Conservation (phyloP, 805 yeast species). For the Schizosaccharomyces osmophilus region DNA sequence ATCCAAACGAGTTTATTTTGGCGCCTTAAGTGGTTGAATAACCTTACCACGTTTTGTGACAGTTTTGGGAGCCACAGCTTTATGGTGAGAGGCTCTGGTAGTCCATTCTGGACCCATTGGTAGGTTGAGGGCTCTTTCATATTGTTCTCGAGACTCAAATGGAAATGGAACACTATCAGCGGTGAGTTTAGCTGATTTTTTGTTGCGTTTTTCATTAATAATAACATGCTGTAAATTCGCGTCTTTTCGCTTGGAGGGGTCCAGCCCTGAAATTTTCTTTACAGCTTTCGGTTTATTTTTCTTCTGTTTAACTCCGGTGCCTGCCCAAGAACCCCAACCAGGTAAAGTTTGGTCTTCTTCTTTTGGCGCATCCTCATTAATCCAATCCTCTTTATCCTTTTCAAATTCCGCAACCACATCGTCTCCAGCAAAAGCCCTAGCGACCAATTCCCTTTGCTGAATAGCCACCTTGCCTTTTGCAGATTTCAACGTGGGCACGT, state of each 20-base stretch:
- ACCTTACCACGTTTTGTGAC: conserved; percentile 69
- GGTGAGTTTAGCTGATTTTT: conserved; percentile 64
- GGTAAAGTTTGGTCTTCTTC: conserved; percentile 70
- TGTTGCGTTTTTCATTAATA: conserved; percentile 65
- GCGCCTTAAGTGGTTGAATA: conserved; percentile 55
- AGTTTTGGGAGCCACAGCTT: conserved; percentile 68
- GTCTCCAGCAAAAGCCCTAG: conserved; percentile 92
- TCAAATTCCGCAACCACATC: conserved; percentile 68
- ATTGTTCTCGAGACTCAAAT: conserved; percentile 76
- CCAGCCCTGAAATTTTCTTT: conserved; percentile 55
- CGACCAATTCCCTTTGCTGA: conserved; percentile 57
- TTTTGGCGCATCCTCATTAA: conserved; percentile 62
- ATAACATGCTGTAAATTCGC: conserved; percentile 56
- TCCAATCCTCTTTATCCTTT: conserved; percentile 42
- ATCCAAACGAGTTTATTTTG: not conserved
- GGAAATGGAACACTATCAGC: conserved; percentile 87
- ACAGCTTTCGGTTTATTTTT: conserved; percentile 19
- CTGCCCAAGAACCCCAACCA: conserved; percentile 98
- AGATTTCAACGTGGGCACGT: not conserved
- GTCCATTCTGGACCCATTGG: conserved; percentile 98
- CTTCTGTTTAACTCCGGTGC: conserved; percentile 22
- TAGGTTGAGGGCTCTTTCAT: conserved; percentile 78
- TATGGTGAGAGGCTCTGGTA: conserved; percentile 63
- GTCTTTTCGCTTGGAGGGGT: conserved; percentile 52
- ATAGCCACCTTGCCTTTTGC: conserved; percentile 11